These are phyloP conservation scores for Lodderomyces oxycetoniae DNA, from an alignment of 1,139 yeast species.

Conservation along the genomic window DNA sequence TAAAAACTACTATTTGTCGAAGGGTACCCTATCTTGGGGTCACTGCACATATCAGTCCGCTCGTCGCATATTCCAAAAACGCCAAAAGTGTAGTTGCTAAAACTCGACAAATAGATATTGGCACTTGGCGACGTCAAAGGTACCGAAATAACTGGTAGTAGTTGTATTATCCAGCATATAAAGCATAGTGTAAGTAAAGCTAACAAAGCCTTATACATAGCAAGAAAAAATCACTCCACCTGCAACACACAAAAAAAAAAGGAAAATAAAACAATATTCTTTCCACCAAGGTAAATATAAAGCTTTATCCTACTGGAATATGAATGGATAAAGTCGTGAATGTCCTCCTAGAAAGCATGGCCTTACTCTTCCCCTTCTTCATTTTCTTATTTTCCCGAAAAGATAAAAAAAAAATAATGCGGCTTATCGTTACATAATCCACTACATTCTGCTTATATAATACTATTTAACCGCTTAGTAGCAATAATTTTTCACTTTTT, in stretches of 20 bases:
- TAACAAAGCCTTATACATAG: slow-evolving; percentile 26
- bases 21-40: slow-evolving; percentile 38
- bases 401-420: too few relatives aligned
- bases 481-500: too few relatives aligned
- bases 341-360: too few relatives aligned
- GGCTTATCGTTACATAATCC: too few relatives aligned
- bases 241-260: slow-evolving; percentile 1
- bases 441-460: too few relatives aligned
- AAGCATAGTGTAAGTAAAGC: slow-evolving; percentile 21
- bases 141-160: slow-evolving; percentile 41
- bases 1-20: slow-evolving; percentile 20
- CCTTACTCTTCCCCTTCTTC: too few relatives aligned
- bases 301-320: too few relatives aligned
- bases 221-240: neutral
- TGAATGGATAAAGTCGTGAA: too few relatives aligned
- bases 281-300: too few relatives aligned
- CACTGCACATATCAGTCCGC: slow-evolving; percentile 24
- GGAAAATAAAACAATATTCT: neutral
- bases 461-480: too few relatives aligned
- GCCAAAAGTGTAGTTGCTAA: slow-evolving; percentile 35
- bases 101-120: slow-evolving; percentile 27
- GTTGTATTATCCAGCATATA: slow-evolving; percentile 33
- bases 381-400: too few relatives aligned
- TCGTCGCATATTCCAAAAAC: slow-evolving; percentile 43
- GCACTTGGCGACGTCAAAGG: slow-evolving; percentile 31